phyloP scores from a whole-genome alignment of 306 rosid genomes.

The Vigna reflexopilosa region DNA sequence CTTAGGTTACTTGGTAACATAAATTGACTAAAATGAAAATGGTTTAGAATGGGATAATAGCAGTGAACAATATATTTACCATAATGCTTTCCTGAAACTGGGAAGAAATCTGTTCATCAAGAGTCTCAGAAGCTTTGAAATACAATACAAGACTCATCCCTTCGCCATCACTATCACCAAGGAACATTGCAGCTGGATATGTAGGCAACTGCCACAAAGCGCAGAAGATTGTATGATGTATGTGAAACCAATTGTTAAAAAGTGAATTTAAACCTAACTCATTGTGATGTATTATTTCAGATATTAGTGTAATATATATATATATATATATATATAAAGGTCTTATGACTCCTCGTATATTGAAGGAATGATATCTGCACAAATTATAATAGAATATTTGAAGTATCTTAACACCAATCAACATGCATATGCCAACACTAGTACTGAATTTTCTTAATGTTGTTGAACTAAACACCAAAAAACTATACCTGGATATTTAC shows the following conservation, averaged over 20 bases:
- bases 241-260: constrained; percentile 27
- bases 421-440: not conserved
- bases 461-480: not conserved
- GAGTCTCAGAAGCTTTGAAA: constrained; percentile 71
- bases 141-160: constrained; percentile 89
- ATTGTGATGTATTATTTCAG: no score
- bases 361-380: no score
- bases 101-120: constrained; percentile 70
- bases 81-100: constrained; percentile 80
- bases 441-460: not conserved
- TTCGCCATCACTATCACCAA: constrained; percentile 90
- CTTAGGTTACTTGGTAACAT: not conserved
- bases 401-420: not conserved
- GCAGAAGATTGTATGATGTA: constrained; percentile 28
- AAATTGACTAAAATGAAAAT: constrained; percentile 12
- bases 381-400: no score
- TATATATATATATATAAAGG: no score
- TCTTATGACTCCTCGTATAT: no score
- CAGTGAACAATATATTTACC: constrained; percentile 49
- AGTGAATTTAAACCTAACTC: no score
- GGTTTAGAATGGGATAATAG: not conserved
- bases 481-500: constrained; percentile 85
- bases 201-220: constrained; percentile 75
- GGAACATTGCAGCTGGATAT: constrained; percentile 94
- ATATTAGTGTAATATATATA: no score